Evolutionary conservation across 1,284 basidiomycete species (phyloP).

Genomic region (Xerocomus cyaneibrunnescens): DNA sequence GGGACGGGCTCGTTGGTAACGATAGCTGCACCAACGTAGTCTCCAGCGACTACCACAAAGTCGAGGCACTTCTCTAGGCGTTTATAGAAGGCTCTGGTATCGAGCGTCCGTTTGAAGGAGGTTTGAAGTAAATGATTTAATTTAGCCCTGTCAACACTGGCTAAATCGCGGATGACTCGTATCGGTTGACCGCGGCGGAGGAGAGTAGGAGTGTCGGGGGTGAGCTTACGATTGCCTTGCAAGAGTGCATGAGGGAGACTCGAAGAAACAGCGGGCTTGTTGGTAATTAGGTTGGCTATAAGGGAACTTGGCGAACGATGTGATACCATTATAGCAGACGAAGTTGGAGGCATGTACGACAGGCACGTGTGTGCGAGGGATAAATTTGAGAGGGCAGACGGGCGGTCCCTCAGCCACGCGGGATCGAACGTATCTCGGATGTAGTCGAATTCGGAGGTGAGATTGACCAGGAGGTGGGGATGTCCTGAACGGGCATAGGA

Average conservation of each 20-base stretch:
- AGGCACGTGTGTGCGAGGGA: constrained; percentile 88
- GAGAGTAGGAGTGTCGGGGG: constrained; percentile 90
- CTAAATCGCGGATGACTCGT: constrained; percentile 68
- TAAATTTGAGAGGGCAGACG: constrained; percentile 86
- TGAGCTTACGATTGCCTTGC: constrained; percentile 80
- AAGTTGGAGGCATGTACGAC: constrained; percentile 88
- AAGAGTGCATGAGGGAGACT: constrained; percentile 92
- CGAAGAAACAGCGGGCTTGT: constrained; percentile 95
- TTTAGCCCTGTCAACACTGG: constrained; percentile 73
- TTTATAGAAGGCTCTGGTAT: constrained; percentile 74
- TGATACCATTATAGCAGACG: constrained; percentile 95
- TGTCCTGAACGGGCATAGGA: constrained; percentile 94
- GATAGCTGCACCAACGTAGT: constrained; percentile 94
- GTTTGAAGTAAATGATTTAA: constrained; percentile 83
- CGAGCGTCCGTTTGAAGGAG: constrained; percentile 78
- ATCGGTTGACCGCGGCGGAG: constrained; percentile 88
- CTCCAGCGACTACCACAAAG: constrained; percentile 94
- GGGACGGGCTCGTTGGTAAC: constrained; percentile 79
- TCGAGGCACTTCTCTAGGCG: constrained; percentile 80
- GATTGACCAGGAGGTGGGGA: constrained; percentile 96
- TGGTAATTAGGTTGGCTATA: constrained; percentile 97
- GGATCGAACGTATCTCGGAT: constrained; percentile 85
- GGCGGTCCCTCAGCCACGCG: constrained; percentile 78
- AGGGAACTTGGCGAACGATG: constrained; percentile 95
- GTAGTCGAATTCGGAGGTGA: constrained; percentile 84